A percentile compares a stretch with the other conserved stretches of the same genome.
These are phyloP conservation scores for Knufia petricola DNA, from an alignment of 2,329 filamentous ascomycete species.

Conservation along the genomic window DNA sequence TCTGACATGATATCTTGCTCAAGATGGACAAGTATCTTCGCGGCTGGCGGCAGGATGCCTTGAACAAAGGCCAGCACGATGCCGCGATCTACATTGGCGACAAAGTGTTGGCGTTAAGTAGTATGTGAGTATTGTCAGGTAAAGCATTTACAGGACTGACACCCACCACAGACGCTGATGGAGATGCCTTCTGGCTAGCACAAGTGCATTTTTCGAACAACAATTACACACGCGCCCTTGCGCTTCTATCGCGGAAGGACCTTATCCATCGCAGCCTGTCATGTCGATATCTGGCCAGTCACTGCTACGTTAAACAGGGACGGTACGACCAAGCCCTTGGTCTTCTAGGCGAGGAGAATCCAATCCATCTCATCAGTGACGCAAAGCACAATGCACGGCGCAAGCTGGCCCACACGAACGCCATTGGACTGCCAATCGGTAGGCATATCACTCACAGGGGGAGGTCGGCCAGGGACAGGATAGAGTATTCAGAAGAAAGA, in stretches of 20 bases:
- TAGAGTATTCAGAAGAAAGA: slow-evolving; percentile 46
- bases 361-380: slow-evolving; percentile 71
- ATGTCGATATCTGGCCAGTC: slow-evolving; percentile 83
- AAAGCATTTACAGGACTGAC: slow-evolving; percentile 15
- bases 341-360: slow-evolving; percentile 84
- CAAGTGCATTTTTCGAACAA: slow-evolving; percentile 93
- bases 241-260: slow-evolving; percentile 75
- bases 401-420: slow-evolving; percentile 60
- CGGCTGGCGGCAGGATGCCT: slow-evolving; percentile 87
- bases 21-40: slow-evolving; percentile 82
- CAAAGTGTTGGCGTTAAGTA: slow-evolving; percentile 88
- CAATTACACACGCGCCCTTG: slow-evolving; percentile 85
- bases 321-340: slow-evolving; percentile 80
- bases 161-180: slow-evolving; percentile 61
- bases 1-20: background rate
- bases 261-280: slow-evolving; percentile 72
- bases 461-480: slow-evolving; percentile 42
- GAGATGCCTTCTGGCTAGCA: slow-evolving; percentile 95
- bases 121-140: slow-evolving; percentile 43
- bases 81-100: slow-evolving; percentile 95
- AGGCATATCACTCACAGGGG: slow-evolving; percentile 42
- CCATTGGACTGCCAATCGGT: slow-evolving; percentile 29
- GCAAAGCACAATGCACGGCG: slow-evolving; percentile 50
- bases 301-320: slow-evolving; percentile 87
- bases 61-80: slow-evolving; percentile 93